Conservation (phyloP, 2,329 filamentous ascomycete species). For the Albifimbria verrucaria region DNA sequence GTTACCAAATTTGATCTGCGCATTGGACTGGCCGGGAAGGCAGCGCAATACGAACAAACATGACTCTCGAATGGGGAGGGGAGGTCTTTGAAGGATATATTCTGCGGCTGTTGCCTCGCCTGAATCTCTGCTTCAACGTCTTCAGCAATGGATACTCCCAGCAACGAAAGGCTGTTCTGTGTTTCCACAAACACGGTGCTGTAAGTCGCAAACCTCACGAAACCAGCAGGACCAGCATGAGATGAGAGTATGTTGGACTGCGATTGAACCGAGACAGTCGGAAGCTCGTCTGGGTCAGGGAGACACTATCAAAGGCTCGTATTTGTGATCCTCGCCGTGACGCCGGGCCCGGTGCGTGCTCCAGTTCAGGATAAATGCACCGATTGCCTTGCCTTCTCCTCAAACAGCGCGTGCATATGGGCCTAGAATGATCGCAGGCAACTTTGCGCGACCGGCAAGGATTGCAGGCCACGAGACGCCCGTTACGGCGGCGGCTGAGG, state of each 20-base stretch:
- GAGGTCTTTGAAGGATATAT: slow-evolving; percentile 15
- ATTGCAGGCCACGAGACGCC: slow-evolving; percentile 27
- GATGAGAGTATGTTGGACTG: neutral
- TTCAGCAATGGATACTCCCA: slow-evolving; percentile 12
- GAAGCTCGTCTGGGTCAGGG: too few relatives aligned
- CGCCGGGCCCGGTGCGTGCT: slow-evolving; percentile 12
- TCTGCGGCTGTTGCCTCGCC: slow-evolving; percentile 4
- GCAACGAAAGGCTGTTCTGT: slow-evolving; percentile 32
- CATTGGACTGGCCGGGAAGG: slow-evolving; percentile 25
- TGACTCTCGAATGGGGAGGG: slow-evolving; percentile 28
- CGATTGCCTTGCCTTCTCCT: slow-evolving; percentile 26
- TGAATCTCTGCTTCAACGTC: neutral
- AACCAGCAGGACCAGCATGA: slow-evolving; percentile 24
- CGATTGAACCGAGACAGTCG: slow-evolving; percentile 12
- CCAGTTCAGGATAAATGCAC: slow-evolving; percentile 32
- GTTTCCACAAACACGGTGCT: slow-evolving; percentile 40
- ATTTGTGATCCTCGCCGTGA: too few relatives aligned
- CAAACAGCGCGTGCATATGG: slow-evolving; percentile 35
- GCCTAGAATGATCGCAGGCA: slow-evolving; percentile 40
- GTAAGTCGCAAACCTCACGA: slow-evolving; percentile 44
- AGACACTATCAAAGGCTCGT: too few relatives aligned
- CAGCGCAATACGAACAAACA: slow-evolving; percentile 34
- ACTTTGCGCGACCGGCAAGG: slow-evolving; percentile 39
- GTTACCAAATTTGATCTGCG: slow-evolving; percentile 14
- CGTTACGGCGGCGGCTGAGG: slow-evolving; percentile 19